Evolutionary conservation across 2,329 filamentous ascomycete species (phyloP).

Genomic region (Parastagonospora nodorum): DNA sequence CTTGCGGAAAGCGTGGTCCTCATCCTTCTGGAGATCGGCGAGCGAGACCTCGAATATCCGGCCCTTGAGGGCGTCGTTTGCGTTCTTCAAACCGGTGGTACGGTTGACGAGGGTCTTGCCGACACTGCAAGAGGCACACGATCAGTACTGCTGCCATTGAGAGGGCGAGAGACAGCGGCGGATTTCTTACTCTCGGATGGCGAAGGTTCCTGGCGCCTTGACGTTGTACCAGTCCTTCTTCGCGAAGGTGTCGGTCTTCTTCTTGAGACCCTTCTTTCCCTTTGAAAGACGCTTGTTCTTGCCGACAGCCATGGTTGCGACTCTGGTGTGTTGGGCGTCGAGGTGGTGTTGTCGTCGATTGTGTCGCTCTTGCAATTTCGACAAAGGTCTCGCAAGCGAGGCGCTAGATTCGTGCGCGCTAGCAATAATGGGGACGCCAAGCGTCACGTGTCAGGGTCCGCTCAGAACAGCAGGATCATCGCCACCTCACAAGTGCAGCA

Average conservation of each 20-base stretch:
- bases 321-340: slow-evolving; percentile 45
- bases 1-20: slow-evolving; percentile 99
- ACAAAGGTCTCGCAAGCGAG: slow-evolving; percentile 5
- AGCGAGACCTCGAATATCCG: slow-evolving; percentile 98
- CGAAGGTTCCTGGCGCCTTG: slow-evolving; percentile 97
- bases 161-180: slow-evolving; percentile 13
- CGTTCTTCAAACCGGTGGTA: slow-evolving; percentile 99
- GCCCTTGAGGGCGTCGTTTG: slow-evolving; percentile 98
- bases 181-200: slow-evolving; percentile 85
- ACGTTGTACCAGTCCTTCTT: slow-evolving; percentile 99
- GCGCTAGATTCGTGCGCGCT: slow-evolving; percentile 15
- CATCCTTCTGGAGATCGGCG: slow-evolving; percentile 98
- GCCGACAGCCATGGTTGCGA: slow-evolving; percentile 82
- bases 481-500: too few species aligned
- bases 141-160: slow-evolving; percentile 32
- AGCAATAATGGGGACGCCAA: slow-evolving; percentile 2
- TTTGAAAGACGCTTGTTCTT: slow-evolving; percentile 99
- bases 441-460: too few species aligned
- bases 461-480: too few species aligned
- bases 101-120: slow-evolving; percentile 99
- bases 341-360: slow-evolving; percentile 42
- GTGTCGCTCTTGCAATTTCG: too few species aligned
- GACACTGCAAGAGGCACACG: slow-evolving; percentile 67
- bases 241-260: slow-evolving; percentile 98
- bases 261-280: slow-evolving; percentile 99